These are phyloP conservation scores for Claviceps capensis DNA, from an alignment of 2,329 filamentous ascomycete species.

Conservation along the genomic window DNA sequence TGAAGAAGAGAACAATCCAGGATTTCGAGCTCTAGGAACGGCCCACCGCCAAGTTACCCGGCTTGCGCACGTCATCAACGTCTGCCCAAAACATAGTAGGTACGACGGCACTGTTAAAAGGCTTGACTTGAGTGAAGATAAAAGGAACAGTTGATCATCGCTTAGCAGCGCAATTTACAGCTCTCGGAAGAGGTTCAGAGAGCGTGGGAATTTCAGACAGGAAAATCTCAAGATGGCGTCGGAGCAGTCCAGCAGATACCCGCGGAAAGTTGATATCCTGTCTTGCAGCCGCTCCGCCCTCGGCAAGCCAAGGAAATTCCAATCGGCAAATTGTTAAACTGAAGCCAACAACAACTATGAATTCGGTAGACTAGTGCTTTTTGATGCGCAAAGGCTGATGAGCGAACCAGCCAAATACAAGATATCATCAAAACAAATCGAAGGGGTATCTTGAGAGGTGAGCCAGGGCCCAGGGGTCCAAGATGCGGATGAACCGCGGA, in stretches of 20 bases:
- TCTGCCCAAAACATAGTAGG: background rate
- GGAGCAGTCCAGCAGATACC: conserved; percentile 1
- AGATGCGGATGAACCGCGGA: conserved; percentile 1
- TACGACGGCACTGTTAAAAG: background rate
- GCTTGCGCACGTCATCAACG: background rate
- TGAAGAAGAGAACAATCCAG: background rate
- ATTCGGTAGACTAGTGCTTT: background rate
- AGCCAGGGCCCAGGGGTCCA: conserved; percentile 5
- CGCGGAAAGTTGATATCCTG: background rate
- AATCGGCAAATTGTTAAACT: background rate
- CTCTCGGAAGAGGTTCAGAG: background rate
- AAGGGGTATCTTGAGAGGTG: conserved; percentile 8
- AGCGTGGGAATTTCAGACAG: background rate
- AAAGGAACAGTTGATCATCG: background rate
- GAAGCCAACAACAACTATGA: background rate
- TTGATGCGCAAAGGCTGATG: conserved; percentile 1
- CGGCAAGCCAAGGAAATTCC: background rate
- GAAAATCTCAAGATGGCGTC: conserved; percentile 1
- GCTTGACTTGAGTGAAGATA: background rate
- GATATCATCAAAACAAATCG: conserved; percentile 1
- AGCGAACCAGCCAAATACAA: background rate
- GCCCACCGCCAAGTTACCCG: background rate
- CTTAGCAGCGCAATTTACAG: background rate
- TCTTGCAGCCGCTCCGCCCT: background rate
- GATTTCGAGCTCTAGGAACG: background rate